Evolutionary conservation across 1,284 basidiomycete species (phyloP).

Genomic region (Pseudozyma hubeiensis): DNA sequence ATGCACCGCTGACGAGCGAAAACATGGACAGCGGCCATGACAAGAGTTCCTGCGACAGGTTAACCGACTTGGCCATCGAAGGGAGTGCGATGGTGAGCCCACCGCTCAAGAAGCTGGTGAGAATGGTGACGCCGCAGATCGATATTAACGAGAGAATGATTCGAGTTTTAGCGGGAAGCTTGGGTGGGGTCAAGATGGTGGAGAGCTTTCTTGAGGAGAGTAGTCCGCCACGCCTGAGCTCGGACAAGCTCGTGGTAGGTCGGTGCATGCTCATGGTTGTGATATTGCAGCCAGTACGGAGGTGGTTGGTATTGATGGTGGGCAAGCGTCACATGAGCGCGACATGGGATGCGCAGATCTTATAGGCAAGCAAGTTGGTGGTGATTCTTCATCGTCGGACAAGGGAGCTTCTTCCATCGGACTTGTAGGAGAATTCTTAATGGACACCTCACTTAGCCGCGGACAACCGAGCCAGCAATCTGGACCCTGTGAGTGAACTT

Average conservation of each 20-base stretch:
- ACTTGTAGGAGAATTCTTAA: background rate
- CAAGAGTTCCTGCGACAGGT: conserved; percentile 66
- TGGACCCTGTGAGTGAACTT: background rate
- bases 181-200: conserved; percentile 28
- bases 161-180: conserved; percentile 19
- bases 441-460: background rate
- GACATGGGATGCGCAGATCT: too few species aligned
- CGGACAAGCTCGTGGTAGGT: conserved; percentile 12
- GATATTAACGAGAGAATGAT: conserved; percentile 48
- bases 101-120: conserved; percentile 70
- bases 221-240: conserved; percentile 24
- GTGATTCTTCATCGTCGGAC: background rate
- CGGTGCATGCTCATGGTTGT: conserved; percentile 25
- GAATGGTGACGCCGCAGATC: conserved; percentile 51
- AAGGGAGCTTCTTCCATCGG: background rate
- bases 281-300: too few species aligned
- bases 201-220: conserved; percentile 30
- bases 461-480: background rate
- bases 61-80: conserved; percentile 71
- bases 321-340: too few species aligned
- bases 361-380: too few species aligned
- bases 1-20: conserved; percentile 75
- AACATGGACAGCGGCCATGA: conserved; percentile 78
- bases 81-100: conserved; percentile 75
- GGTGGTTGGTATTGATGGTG: too few species aligned